These are phyloP conservation scores for Sinapis alba DNA, from an alignment of 441 rosid genomes.

Conservation along the genomic window DNA sequence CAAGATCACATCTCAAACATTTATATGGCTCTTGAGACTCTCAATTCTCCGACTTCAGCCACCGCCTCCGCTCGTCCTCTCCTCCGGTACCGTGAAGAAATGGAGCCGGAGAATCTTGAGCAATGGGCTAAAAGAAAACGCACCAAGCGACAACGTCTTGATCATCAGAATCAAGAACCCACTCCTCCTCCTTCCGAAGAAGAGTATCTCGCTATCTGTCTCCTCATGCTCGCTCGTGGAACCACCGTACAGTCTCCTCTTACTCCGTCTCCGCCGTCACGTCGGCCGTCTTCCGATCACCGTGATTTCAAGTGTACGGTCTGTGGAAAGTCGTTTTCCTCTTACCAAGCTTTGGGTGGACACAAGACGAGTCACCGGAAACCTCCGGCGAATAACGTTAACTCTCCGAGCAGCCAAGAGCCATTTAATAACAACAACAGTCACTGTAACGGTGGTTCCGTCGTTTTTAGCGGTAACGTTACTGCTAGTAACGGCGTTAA, in stretches of 20 bases:
- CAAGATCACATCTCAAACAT: background rate
- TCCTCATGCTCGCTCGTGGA: conserved; percentile 93
- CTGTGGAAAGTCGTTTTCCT: conserved; percentile 48
- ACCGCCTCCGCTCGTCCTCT: conserved; percentile 27
- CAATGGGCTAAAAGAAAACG: conserved; percentile 45
- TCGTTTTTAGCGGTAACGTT: conserved; percentile 19
- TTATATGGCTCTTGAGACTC: conserved; percentile 41
- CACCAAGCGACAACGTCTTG: conserved; percentile 42
- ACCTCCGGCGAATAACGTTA: conserved; percentile 8
- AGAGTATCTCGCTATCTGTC: conserved; percentile 93
- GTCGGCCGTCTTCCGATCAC: conserved; percentile 19
- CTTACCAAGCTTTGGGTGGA: conserved; percentile 60
- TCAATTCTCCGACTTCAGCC: conserved; percentile 37
- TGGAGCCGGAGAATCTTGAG: conserved; percentile 39
- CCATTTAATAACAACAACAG: conserved; percentile 31
- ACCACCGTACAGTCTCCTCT: conserved; percentile 8
- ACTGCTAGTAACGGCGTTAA: conserved; percentile 11
- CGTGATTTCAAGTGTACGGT: conserved; percentile 46
- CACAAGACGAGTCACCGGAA: conserved; percentile 62
- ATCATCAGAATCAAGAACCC: conserved; percentile 33
- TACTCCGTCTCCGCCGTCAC: background rate
- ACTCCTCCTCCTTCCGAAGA: conserved; percentile 68
- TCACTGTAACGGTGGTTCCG: conserved; percentile 25
- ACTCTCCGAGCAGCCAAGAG: conserved; percentile 12
- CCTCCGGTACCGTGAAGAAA: conserved; percentile 38